A percentile compares a stretch with the other conserved stretches of the same genome.
Evolutionary conservation across 768 basidiomycete genomes (phyloP).

Genomic region (Rhizopogon rudus): DNA sequence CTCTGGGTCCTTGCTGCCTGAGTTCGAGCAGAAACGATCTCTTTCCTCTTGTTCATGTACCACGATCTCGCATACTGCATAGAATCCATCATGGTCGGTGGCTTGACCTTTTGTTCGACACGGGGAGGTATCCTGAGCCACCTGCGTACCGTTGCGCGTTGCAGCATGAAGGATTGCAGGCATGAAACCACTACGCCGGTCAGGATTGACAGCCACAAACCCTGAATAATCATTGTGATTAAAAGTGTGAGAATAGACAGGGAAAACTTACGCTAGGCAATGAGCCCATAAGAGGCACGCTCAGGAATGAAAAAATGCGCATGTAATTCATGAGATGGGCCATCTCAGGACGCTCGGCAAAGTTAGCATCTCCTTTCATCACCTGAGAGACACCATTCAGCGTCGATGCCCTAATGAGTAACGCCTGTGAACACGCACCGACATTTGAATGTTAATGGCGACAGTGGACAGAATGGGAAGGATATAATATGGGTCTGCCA

Average conservation of each 20-base stretch:
- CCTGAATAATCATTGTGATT: slow-evolving; percentile 33
- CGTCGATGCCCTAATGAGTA: background rate
- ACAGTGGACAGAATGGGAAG: slow-evolving; percentile 58
- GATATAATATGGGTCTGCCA: slow-evolving; percentile 69
- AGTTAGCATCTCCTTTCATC: slow-evolving; percentile 51
- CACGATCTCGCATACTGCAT: slow-evolving; percentile 11
- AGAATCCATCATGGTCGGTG: slow-evolving; percentile 25
- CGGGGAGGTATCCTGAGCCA: slow-evolving; percentile 28
- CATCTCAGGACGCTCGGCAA: slow-evolving; percentile 45
- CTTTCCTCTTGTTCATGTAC: background rate
- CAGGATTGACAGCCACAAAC: slow-evolving; percentile 53
- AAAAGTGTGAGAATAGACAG: background rate
- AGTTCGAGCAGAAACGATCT: background rate
- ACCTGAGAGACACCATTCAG: slow-evolving; percentile 22
- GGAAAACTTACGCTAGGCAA: slow-evolving; percentile 60
- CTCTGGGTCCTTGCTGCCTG: background rate
- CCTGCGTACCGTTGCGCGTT: slow-evolving; percentile 35
- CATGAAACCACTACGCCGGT: slow-evolving; percentile 43
- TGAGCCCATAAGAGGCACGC: slow-evolving; percentile 45
- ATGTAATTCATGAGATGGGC: slow-evolving; percentile 68
- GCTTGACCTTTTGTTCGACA: slow-evolving; percentile 6
- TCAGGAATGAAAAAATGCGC: slow-evolving; percentile 49
- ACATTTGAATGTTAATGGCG: slow-evolving; percentile 65
- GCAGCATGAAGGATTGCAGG: slow-evolving; percentile 44
- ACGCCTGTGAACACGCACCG: slow-evolving; percentile 31